Base-by-base conservation (phyloP, 2,329 filamentous ascomycete genomes). In the Neurospora sp. region DNA sequence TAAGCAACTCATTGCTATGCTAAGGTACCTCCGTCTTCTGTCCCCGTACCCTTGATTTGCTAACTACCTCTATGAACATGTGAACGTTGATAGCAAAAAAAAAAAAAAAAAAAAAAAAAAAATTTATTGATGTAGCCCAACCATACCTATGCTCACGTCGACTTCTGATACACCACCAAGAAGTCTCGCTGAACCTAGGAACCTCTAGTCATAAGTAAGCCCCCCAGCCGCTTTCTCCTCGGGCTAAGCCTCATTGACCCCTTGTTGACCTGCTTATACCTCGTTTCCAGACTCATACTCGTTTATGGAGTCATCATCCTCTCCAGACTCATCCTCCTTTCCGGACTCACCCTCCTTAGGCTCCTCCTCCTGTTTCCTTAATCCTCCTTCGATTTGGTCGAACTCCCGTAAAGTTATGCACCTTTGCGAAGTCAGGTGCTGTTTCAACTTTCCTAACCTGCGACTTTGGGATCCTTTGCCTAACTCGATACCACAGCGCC, bases 271-370 rank as follows among this genome's bases (percentile, higher is more conserved):
- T 10, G 43, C 12, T 46, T 23, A 46, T 46, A 46, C 10, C 43
- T 46, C 46, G 19, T 17, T 23, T 57, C 12, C 46, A 17, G 5
- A 0, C 46, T 57, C 12, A 57, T 43, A 8, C 17, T 93, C 91
- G 6, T 17, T 19, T 70, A 91, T 93, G 84, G 93, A 82, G 86
- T 93, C 91, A 79, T 93, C 91, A 82, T 93, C 91, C 23, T 67
- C 39, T 70, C 91, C 93, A 84, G 93, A 82, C 86, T 93, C 91
- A 79, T 93, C 91, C 82, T 93, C 91, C 70, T 79, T 82, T 75
- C 82, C 79, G 73, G 88, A 86, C 80, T 89, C 91, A 75, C 92
- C 40, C 39, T 57, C 65, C 10, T 67, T 23, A 33, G 39, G 8
- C 8, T 11, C 8, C 66, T 38, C 28, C 41, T 8, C 66, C 66